A percentile compares a stretch with the other conserved stretches of the same genome.
Conservation (phyloP, 192 early-diverging fungal genomes). For the Coemansia sp. region DNA sequence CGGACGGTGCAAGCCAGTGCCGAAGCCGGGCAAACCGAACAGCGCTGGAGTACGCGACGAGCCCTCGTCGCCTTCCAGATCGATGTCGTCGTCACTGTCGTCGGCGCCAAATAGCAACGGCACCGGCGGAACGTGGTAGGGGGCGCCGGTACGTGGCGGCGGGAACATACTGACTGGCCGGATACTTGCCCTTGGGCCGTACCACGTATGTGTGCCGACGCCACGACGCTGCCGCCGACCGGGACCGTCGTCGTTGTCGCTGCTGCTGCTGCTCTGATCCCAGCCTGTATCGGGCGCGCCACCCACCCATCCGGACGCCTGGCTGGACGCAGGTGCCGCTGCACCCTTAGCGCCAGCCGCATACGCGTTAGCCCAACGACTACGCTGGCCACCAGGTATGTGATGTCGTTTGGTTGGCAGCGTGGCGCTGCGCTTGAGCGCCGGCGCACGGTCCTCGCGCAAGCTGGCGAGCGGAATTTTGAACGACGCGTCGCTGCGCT, state of each 20-base stretch:
- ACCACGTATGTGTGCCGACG: conserved; percentile 45
- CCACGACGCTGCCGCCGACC: conserved; percentile 17
- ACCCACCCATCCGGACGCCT: conserved; percentile 32
- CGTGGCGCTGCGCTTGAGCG: conserved; percentile 49
- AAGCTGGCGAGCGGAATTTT: conserved; percentile 23
- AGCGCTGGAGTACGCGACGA: conserved; percentile 46
- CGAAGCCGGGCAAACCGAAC: conserved; percentile 20
- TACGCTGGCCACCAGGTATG: conserved; percentile 19
- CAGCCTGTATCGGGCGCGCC: conserved; percentile 30
- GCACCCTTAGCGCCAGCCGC: conserved; percentile 8
- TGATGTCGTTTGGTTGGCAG: conserved; percentile 35
- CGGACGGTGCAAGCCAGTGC: not conserved
- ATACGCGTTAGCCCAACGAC: conserved; percentile 41
- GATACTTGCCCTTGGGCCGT: conserved; percentile 33
- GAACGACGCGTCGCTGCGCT: conserved; percentile 34
- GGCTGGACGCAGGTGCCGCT: conserved; percentile 8
- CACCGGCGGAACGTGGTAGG: conserved; percentile 36
- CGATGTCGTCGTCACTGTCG: conserved; percentile 67
- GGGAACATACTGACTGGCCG: conserved; percentile 52
- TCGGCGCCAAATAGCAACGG: conserved; percentile 51
- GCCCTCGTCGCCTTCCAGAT: conserved; percentile 65
- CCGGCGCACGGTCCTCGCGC: conserved; percentile 30
- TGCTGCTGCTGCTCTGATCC: conserved; percentile 45
- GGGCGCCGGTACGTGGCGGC: conserved; percentile 10
- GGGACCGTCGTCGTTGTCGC: conserved; percentile 12